These are phyloP conservation scores for Albifimbria verrucaria DNA, from an alignment of 2,329 filamentous ascomycete species.

Conservation along the genomic window DNA sequence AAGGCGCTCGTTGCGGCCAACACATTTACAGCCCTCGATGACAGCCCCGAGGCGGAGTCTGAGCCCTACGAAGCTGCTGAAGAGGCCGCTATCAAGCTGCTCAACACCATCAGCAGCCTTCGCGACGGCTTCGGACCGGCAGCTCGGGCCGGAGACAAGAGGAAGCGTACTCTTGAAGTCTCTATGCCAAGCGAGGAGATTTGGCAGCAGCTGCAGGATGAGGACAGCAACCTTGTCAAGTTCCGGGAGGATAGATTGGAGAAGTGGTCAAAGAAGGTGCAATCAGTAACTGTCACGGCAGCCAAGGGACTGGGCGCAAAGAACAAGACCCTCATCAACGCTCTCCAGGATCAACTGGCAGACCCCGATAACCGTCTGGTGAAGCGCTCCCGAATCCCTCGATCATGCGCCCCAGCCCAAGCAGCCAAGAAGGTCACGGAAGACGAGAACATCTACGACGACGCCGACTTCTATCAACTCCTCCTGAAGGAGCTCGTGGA, in stretches of 20 bases:
- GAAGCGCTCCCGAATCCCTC: conserved; percentile 65
- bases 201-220: conserved; percentile 66
- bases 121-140: conserved; percentile 57
- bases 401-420: conserved; percentile 74
- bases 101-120: conserved; percentile 74
- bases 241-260: conserved; percentile 72
- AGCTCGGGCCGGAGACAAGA: conserved; percentile 55
- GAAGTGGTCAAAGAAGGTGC: conserved; percentile 80
- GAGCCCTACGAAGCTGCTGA: conserved; percentile 74
- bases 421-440: conserved; percentile 53
- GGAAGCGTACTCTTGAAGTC: conserved; percentile 51
- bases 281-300: conserved; percentile 41
- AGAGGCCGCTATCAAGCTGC: conserved; percentile 78
- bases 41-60: conserved; percentile 32
- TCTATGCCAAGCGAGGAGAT: conserved; percentile 62
- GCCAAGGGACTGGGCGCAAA: conserved; percentile 22
- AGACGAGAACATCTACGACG: conserved; percentile 74
- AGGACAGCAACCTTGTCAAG: conserved; percentile 57
- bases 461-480: conserved; percentile 91
- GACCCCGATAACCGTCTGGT: conserved; percentile 61
- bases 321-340: conserved; percentile 53
- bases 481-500: conserved; percentile 92
- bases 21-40: conserved; percentile 55
- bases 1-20: conserved; percentile 85
- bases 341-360: conserved; percentile 66